Percentiles rank a stretch among this genome's conserved stretches.
phyloP scores from a whole-genome alignment of 345 rosid species.

The Bretschneidera sinensis region DNA sequence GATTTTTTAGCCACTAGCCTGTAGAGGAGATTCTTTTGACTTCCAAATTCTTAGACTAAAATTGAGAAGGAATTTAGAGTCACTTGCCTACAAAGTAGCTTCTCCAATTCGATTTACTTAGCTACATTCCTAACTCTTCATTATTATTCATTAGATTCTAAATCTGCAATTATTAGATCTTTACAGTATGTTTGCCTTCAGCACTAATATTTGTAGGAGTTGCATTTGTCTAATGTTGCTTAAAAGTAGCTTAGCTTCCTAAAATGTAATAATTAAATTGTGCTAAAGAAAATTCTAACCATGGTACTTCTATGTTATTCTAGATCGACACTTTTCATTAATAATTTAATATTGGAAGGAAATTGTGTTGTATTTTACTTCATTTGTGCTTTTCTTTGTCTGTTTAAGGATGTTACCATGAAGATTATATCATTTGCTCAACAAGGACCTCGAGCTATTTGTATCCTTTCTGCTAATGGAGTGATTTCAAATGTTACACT shows the following conservation, averaged over 20 bases:
- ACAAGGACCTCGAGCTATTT: slow-evolving; percentile 81
- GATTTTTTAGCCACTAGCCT: no score
- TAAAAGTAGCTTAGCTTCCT: background rate
- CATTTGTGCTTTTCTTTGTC: slow-evolving; percentile 13
- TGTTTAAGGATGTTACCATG: slow-evolving; percentile 66
- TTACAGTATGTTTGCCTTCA: no score
- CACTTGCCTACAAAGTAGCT: no score
- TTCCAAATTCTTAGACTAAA: no score
- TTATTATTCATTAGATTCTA: no score
- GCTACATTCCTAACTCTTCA: no score
- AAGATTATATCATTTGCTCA: slow-evolving; percentile 83
- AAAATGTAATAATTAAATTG: background rate
- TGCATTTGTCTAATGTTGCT: no score
- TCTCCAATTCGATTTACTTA: no score
- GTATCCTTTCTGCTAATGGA: slow-evolving; percentile 77
- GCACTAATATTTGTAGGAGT: no score
- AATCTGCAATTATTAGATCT: no score
- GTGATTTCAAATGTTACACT: slow-evolving; percentile 71
- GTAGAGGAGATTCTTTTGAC: no score
- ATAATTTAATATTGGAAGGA: background rate
- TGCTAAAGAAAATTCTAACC: background rate
- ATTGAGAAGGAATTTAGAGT: no score
- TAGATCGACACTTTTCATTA: background rate
- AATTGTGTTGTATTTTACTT: background rate
- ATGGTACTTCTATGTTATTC: background rate